Evolutionary conservation across 306 rosid genomes (phyloP).

Genomic region (Begonia loranthoides): DNA sequence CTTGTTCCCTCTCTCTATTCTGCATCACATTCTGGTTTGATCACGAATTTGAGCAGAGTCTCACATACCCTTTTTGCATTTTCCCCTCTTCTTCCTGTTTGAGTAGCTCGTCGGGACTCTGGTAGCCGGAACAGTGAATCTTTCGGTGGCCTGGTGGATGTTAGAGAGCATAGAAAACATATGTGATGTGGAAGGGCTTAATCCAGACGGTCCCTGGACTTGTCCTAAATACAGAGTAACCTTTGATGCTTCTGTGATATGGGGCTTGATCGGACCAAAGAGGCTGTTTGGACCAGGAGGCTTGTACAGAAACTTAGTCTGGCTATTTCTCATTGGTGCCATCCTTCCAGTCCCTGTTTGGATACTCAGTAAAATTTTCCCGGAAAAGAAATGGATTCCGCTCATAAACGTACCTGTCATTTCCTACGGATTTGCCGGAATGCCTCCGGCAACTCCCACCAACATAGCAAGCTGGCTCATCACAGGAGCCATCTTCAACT

Average conservation of each 20-base stretch:
- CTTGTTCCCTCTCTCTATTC: slow-evolving; percentile 6
- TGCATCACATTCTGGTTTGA: neutral
- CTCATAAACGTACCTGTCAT: slow-evolving; percentile 88
- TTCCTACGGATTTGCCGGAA: slow-evolving; percentile 84
- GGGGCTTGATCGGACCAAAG: slow-evolving; percentile 91
- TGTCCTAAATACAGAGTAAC: slow-evolving; percentile 93
- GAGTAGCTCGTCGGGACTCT: slow-evolving; percentile 86
- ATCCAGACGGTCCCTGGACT: slow-evolving; percentile 88
- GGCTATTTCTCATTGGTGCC: slow-evolving; percentile 86
- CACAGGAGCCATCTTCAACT: slow-evolving; percentile 85
- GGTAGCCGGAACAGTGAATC: slow-evolving; percentile 64
- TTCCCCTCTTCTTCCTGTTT: neutral
- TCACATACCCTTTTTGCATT: neutral
- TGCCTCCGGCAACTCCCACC: slow-evolving; percentile 98
- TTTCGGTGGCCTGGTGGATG: slow-evolving; percentile 99
- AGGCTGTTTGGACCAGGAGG: slow-evolving; percentile 86
- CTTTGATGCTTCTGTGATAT: slow-evolving; percentile 89
- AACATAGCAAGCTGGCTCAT: slow-evolving; percentile 93
- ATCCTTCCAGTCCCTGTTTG: slow-evolving; percentile 77
- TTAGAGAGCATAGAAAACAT: slow-evolving; percentile 58
- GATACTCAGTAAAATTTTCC: slow-evolving; percentile 70
- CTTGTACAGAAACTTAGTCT: slow-evolving; percentile 67
- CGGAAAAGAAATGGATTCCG: slow-evolving; percentile 80
- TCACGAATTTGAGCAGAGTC: neutral
- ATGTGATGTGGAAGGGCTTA: slow-evolving; percentile 52